Percentiles rank a stretch among this genome's conserved stretches.
phyloP scores from a whole-genome alignment of 305 asterid species.

The Caryopteris hybrid region DNA sequence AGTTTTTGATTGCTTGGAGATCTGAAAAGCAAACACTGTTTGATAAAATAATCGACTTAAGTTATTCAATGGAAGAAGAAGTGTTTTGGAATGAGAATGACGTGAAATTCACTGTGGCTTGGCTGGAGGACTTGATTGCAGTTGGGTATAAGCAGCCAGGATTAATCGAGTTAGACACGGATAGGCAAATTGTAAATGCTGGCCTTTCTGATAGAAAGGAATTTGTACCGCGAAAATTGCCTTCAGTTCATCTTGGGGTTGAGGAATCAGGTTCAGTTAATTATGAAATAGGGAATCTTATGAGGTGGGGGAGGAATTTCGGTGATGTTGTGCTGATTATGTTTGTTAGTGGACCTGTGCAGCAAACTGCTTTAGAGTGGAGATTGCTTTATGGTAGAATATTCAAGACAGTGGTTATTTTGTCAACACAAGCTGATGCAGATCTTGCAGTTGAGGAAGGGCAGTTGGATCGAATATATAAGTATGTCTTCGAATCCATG shows the following conservation, averaged over 20 bases:
- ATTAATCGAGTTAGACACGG: slow-evolving; percentile 41
- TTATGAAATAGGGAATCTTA: slow-evolving; percentile 68
- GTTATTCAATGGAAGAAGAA: slow-evolving; percentile 64
- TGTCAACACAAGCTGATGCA: slow-evolving; percentile 45
- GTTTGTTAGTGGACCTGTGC: slow-evolving; percentile 72
- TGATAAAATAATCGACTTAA: slow-evolving; percentile 52
- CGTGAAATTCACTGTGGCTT: slow-evolving; percentile 58
- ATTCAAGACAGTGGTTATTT: slow-evolving; percentile 63
- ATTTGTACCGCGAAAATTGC: slow-evolving; percentile 63
- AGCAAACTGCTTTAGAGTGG: slow-evolving; percentile 78
- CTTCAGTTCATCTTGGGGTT: slow-evolving; percentile 73
- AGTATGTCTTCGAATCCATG: slow-evolving; percentile 26
- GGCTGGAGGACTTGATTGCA: slow-evolving; percentile 75
- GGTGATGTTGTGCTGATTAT: slow-evolving; percentile 67
- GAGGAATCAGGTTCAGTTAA: slow-evolving; percentile 65
- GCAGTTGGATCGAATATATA: slow-evolving; percentile 50
- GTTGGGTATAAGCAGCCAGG: slow-evolving; percentile 63
- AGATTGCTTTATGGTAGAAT: slow-evolving; percentile 73
- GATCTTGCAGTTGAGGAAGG: slow-evolving; percentile 65
- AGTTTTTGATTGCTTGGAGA: slow-evolving; percentile 64
- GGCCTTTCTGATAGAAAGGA: slow-evolving; percentile 54
- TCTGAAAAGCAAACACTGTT: slow-evolving; percentile 45
- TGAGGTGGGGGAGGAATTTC: slow-evolving; percentile 69
- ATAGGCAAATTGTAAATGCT: slow-evolving; percentile 30
- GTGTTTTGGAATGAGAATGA: slow-evolving; percentile 79